Base-by-base conservation (phyloP, 495 filamentous ascomycete species). In the Jackrogersella minutella region DNA sequence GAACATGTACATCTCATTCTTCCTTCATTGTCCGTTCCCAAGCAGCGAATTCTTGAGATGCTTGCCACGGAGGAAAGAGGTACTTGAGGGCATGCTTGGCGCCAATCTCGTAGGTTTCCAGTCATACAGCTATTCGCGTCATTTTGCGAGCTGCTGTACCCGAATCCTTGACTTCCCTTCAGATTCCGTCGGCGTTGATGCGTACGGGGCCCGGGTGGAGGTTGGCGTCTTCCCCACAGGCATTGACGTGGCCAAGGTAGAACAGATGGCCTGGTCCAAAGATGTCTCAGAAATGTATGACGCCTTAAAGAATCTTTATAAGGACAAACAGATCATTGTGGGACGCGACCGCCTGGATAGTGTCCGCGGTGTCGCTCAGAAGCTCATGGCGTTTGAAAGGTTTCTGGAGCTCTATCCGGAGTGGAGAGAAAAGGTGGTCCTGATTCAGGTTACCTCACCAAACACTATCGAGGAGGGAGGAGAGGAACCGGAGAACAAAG, bases 101-200 rank as follows among this genome's bases (percentile, higher is more conserved):
- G 86, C 93, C 36, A 97, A 96, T 73, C 88, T 97, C 83, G 83
- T 97, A 61, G 92, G 91, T 0, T 97, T 97, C 80, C 93, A 97
- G 76, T 93, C 92, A 2, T 92, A 90, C 77, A 93, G 92, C 70
- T 97, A 96, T 73, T 93, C 92, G 9, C 86, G 91, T 2, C 93
- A 97, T 73, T 97, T 97, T 68, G 86, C 89, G 8, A 96, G 92
- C 30, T 96, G 91, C 77, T 97, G 93, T 76, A 94, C 91, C 2
- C 85, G 93, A 6, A 88, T 97, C 16, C 80, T 97, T 6, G 90
- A 88, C 5, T 96, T 93, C 71, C 91, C 92, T 14, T 94, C 92
- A 2, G 83, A 86, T 58, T 86, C 88, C 1, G 86, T 86, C 30
- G 93, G 93, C 0, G 90, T 97, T 0, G 91, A 96, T 76, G 92